Evolutionary conservation across 129 eudicot species (phyloP), one percentile per base, ranked within the genome.

Genomic region (Calendula officinalis): DNA sequence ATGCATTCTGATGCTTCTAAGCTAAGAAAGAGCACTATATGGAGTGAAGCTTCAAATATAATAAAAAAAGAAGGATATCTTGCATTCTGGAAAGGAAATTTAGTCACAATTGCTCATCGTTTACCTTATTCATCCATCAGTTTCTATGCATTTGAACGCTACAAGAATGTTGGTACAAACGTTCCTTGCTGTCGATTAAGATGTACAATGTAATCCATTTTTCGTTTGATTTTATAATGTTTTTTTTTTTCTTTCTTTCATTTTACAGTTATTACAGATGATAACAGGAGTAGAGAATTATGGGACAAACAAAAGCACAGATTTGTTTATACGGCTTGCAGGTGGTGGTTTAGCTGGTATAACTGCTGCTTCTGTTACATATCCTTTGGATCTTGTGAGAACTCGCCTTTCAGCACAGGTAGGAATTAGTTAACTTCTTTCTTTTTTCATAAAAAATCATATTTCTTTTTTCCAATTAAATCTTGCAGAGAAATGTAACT

Each of bases 401-500:
- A 90, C 97, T 12, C 91, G 97, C 13, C 91, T 90, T 77, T 77
- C 97, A 60, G 97, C 97, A 6, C 97, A 90, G 90, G 97, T 86
- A 54, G 42, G 38, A 61, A 17, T 38, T 15, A 0, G 2, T 50
- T 9, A 43, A 10, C 43, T 39, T 39, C 43, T 3, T 55, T 36
- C 22, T 13, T 38, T 16, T 0, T 6, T 59, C 30, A 22, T 22
- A 5, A 34, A 8, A 52, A 30, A 17, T 7, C 5, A 45, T 9
- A 35, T 30, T 59, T 59, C 37, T 8, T 10, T 8, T 35, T 39
- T 51, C 76, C 30, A 22, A 60, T 17, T 27, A 27, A n/a, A 48
- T 67, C 6, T 33, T 83, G 83, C 84, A 22, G 30, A 22, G 30
- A 22, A 22, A 22, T 22, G 30, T 22, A 0, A 22, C 30, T 22